phyloP scores from a whole-genome alignment of 1,284 basidiomycete species.

The Wallemia mellicola region DNA sequence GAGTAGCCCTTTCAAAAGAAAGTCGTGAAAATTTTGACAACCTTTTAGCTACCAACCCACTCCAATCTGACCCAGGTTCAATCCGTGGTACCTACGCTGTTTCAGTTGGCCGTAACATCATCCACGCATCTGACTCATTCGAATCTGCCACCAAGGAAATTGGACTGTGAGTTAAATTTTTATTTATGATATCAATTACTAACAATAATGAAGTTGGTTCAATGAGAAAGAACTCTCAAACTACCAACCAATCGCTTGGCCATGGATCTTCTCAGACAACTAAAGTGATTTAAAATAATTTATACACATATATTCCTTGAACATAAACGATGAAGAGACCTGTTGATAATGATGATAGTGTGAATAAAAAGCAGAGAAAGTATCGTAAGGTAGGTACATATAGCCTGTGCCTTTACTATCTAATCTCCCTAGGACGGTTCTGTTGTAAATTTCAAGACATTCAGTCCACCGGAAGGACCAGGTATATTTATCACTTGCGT shows the following conservation, averaged over 20 bases:
- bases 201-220: too few relatives aligned
- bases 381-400: not conserved
- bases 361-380: not conserved
- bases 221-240: conserved; percentile 16
- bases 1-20: not conserved
- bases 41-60: not conserved
- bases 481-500: not conserved
- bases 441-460: not conserved
- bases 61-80: not conserved
- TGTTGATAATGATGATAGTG: not conserved
- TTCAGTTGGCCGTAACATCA: conserved; percentile 16
- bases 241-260: conserved; percentile 17
- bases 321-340: not conserved
- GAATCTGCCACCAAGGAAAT: conserved; percentile 21
- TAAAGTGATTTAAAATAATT: not conserved
- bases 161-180: too few relatives aligned
- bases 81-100: not conserved
- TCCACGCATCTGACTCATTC: conserved; percentile 20
- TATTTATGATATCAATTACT: too few relatives aligned
- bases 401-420: not conserved
- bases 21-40: not conserved
- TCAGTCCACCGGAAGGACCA: not conserved
- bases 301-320: too few relatives aligned
- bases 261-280: conserved; percentile 4
- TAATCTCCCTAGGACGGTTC: not conserved